Percentiles rank a stretch among this genome's conserved stretches.
These are phyloP conservation scores for Nymphaea colorata DNA, from an alignment of 164 flowering plant genomes.

Conservation along the genomic window DNA sequence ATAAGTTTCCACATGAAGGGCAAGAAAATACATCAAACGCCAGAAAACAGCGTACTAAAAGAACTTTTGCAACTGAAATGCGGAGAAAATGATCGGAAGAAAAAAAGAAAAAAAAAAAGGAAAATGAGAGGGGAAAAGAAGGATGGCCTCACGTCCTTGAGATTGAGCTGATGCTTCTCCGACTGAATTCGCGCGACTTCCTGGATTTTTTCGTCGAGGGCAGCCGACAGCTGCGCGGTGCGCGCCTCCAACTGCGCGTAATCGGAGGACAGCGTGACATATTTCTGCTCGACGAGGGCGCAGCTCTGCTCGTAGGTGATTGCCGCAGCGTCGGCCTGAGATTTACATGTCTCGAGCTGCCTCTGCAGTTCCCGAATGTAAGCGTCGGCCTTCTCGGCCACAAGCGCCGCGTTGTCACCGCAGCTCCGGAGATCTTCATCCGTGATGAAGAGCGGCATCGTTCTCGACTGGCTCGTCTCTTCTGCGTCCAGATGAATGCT, in stretches of 20 bases:
- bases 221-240: conserved; percentile 31
- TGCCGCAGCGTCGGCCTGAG: conserved; percentile 75
- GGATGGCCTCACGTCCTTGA: conserved; percentile 30
- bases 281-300: conserved; percentile 77
- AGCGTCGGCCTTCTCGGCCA: conserved; percentile 72
- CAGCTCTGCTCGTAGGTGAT: conserved; percentile 87
- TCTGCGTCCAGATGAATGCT: neutral
- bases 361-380: conserved; percentile 36
- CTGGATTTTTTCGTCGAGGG: conserved; percentile 36
- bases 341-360: conserved; percentile 58
- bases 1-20: neutral
- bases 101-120: conserved; percentile 2
- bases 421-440: conserved; percentile 58
- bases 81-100: neutral
- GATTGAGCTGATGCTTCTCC: conserved; percentile 56
- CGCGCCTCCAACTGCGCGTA: conserved; percentile 44
- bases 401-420: conserved; percentile 25
- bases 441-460: conserved; percentile 77
- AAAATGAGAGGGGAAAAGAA: neutral
- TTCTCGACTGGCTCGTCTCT: neutral
- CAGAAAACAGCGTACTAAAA: neutral
- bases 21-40: neutral
- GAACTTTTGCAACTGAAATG: neutral
- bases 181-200: conserved; percentile 54
- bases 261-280: conserved; percentile 55